Base-by-base conservation (phyloP, 2,329 filamentous ascomycete species). In the Exophiala lecanii-corni region DNA sequence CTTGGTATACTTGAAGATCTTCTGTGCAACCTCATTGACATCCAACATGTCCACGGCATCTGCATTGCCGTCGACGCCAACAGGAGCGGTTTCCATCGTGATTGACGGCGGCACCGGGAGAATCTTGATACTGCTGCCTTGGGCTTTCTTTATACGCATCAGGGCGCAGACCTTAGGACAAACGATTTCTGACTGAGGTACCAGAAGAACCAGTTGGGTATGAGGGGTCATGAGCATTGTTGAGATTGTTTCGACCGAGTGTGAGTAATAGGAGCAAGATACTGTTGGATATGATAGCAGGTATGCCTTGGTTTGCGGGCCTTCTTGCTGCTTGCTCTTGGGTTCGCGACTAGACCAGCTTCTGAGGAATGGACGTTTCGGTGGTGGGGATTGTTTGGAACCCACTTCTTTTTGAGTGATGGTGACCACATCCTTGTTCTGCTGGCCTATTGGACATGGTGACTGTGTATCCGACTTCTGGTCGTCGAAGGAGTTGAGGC, bases 1-100 rank as follows among this genome's bases (percentile, higher is more conserved):
- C n/a, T 47, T 47, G 10, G 48, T 47, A 15, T 47, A 47, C 16
- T 47, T 47, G 3, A 42, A n/a, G 10, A 50, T 30, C 28, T 45
- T 50, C 9, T 16, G 10, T 17, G 43, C 48, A n/a, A 50, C 39
- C 25, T 45, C 44, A 3, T 39, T 32, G 21, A 50, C 38, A 15
- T 25, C 38, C 7, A 26, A 30, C 17, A 23, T 35, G 15, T 41
- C 39, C 6, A 20, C 13, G 9, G 12, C 25, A 17, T 16, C n/a
- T 9, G 7, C 37, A 28, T 9, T 7, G 15, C 17, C 16, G 25
- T 18, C 30, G 10, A 13, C 30, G 7, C 15, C 13, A 7, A 7
- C 18, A 10, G 7, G 6, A 7, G 13, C 6, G 28, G 19, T 25
- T 18, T 2, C 16, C 39, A 49, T 46, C 2, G 17, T 20, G 15